Percentiles rank a stretch among this genome's conserved stretches.
Conservation (phyloP, 1,284 basidiomycete genomes). For the Pseudozyma sp. region DNA sequence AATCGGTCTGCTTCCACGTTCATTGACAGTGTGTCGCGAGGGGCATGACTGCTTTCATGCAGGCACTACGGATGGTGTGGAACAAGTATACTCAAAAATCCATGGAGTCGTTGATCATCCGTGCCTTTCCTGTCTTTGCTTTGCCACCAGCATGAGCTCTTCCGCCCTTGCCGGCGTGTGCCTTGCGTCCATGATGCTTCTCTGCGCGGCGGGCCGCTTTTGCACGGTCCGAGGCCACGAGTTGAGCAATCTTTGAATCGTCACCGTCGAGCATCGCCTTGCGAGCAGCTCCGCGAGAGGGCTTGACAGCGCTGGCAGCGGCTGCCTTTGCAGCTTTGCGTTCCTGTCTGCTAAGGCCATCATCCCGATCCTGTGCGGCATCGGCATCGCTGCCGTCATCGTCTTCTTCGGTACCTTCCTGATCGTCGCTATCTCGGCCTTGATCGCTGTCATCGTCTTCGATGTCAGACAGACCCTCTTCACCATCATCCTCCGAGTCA, state of each 20-base stretch:
- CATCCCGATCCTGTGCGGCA: slow-evolving; percentile 72
- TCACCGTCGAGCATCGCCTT: slow-evolving; percentile 31
- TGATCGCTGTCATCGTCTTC: slow-evolving; percentile 26
- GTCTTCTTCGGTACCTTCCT: slow-evolving; percentile 75
- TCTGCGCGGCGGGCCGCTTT: slow-evolving; percentile 37
- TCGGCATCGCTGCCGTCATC: slow-evolving; percentile 70
- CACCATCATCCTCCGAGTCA: slow-evolving; percentile 16
- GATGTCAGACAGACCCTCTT: slow-evolving; percentile 9
- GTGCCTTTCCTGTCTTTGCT: slow-evolving; percentile 51
- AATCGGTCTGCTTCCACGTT: too few species aligned
- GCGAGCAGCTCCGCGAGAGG: slow-evolving; percentile 41
- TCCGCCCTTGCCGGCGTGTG: slow-evolving; percentile 51
- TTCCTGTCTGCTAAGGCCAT: slow-evolving; percentile 73
- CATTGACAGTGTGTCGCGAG: too few species aligned
- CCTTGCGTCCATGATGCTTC: slow-evolving; percentile 56
- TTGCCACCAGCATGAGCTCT: slow-evolving; percentile 77
- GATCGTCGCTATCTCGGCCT: slow-evolving; percentile 19
- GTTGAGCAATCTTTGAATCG: slow-evolving; percentile 42
- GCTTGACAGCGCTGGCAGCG: slow-evolving; percentile 74
- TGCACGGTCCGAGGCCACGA: slow-evolving; percentile 56
- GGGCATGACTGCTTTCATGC: too few species aligned
- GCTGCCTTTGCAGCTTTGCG: slow-evolving; percentile 71
- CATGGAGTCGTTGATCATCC: slow-evolving; percentile 48
- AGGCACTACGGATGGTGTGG: too few species aligned
- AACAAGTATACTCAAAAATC: slow-evolving; percentile 23